A percentile compares a stretch with the other conserved stretches of the same genome.
Evolutionary conservation across 2,329 filamentous ascomycete species (phyloP).

Genomic region (Venturiaceae sp.): DNA sequence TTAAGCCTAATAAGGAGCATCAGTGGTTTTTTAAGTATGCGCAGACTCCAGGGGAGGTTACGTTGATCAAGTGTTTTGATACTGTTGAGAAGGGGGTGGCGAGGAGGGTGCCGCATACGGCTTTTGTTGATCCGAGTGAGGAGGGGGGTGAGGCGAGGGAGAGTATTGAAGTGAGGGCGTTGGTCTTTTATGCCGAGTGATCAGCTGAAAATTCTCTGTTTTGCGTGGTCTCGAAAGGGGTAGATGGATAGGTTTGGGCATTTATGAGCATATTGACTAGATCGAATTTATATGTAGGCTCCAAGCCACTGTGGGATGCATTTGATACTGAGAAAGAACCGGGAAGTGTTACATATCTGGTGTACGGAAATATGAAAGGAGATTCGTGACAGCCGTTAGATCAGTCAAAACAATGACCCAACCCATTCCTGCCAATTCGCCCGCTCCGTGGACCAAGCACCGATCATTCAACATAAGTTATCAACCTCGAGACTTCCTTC

Average conservation of each 20-base stretch:
- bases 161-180: conserved; percentile 7
- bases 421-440: background rate
- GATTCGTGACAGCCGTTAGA: background rate
- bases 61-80: conserved; percentile 55
- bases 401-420: background rate
- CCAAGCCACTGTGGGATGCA: too few species aligned
- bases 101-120: conserved; percentile 44
- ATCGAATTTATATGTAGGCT: too few species aligned
- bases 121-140: conserved; percentile 42
- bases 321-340: background rate
- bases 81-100: conserved; percentile 42
- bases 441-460: background rate
- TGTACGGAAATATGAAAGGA: background rate
- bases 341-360: background rate
- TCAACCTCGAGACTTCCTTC: too few species aligned
- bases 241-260: background rate
- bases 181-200: conserved; percentile 5
- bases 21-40: conserved; percentile 10
- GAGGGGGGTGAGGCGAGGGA: conserved; percentile 14
- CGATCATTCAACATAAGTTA: too few species aligned
- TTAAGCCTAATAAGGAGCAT: conserved; percentile 22
- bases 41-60: conserved; percentile 33
- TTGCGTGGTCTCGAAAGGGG: background rate
- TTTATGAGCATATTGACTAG: too few species aligned
- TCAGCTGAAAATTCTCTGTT: too few species aligned